These are phyloP conservation scores for Debaryomyces udenii DNA, from an alignment of 1,139 yeast species.

Conservation along the genomic window DNA sequence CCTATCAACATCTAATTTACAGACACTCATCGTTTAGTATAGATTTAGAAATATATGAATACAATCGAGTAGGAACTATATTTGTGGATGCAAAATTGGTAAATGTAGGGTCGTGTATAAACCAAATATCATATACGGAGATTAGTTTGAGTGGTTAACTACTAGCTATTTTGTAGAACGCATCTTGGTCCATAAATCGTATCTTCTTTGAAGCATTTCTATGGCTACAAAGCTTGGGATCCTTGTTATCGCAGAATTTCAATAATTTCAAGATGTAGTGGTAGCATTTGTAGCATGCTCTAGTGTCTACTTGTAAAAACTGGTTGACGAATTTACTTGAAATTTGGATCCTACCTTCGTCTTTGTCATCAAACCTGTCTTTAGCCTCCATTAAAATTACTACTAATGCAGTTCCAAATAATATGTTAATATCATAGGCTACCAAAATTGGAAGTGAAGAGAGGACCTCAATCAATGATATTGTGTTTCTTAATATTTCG, in stretches of 20 bases:
- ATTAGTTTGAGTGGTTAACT: too few species aligned
- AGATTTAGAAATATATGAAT: background rate
- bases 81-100: constrained; percentile 15
- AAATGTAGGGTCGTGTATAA: constrained; percentile 5
- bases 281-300: constrained; percentile 38
- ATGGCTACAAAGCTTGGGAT: constrained; percentile 36
- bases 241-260: constrained; percentile 28
- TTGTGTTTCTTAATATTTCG: constrained; percentile 39
- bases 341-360: constrained; percentile 25
- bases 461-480: constrained; percentile 41
- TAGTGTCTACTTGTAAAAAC: constrained; percentile 5
- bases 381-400: constrained; percentile 36
- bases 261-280: constrained; percentile 34
- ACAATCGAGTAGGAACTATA: constrained; percentile 1
- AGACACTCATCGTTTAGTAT: background rate
- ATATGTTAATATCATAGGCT: constrained; percentile 35
- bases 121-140: too few species aligned
- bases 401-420: constrained; percentile 40
- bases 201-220: constrained; percentile 32
- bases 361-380: constrained; percentile 20
- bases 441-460: constrained; percentile 45
- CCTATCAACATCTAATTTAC: background rate
- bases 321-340: constrained; percentile 16
- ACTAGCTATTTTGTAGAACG: constrained; percentile 21
- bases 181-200: constrained; percentile 19